Conservation (phyloP, 495 filamentous ascomycete genomes). For the Elasticomyces elasticus region DNA sequence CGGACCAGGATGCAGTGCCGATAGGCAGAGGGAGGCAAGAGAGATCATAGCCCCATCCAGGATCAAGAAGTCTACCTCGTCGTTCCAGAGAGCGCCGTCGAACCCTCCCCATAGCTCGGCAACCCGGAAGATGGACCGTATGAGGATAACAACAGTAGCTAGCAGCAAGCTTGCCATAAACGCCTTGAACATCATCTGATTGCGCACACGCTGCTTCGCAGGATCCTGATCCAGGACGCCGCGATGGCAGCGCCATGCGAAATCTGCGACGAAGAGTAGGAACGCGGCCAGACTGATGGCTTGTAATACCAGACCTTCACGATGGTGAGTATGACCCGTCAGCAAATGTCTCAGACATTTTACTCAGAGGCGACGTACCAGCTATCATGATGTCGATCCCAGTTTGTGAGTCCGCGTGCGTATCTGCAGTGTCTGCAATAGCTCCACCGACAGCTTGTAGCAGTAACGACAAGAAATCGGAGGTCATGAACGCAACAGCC, state of each 20-base stretch:
- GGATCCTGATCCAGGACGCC: constrained; percentile 8
- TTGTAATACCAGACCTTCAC: constrained; percentile 48
- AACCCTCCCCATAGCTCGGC: constrained; percentile 59
- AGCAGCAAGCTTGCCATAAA: constrained; percentile 32
- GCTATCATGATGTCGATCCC: constrained; percentile 61
- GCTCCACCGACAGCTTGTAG: constrained; percentile 55
- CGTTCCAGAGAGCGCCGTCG: constrained; percentile 43
- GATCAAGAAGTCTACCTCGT: constrained; percentile 56
- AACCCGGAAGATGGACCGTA: constrained; percentile 53
- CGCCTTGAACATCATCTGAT: constrained; percentile 7
- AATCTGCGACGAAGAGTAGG: constrained; percentile 42
- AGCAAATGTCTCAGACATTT: too few relatives aligned
- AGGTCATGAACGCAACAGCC: constrained; percentile 48
- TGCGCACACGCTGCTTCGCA: constrained; percentile 6
- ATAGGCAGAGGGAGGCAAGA: constrained; percentile 46
- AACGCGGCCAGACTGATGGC: constrained; percentile 45
- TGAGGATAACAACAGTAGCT: constrained; percentile 50
- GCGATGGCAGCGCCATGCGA: constrained; percentile 30
- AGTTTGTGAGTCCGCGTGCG: constrained; percentile 28
- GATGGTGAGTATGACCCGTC: too few relatives aligned
- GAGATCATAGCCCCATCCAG: constrained; percentile 64
- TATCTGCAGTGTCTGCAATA: constrained; percentile 42
- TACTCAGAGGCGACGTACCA: too few relatives aligned
- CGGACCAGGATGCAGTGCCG: constrained; percentile 47
- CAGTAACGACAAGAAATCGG: constrained; percentile 52